These are phyloP conservation scores for Verticillium zaregamsianum DNA, from an alignment of 2,329 filamentous ascomycete species.

Conservation along the genomic window DNA sequence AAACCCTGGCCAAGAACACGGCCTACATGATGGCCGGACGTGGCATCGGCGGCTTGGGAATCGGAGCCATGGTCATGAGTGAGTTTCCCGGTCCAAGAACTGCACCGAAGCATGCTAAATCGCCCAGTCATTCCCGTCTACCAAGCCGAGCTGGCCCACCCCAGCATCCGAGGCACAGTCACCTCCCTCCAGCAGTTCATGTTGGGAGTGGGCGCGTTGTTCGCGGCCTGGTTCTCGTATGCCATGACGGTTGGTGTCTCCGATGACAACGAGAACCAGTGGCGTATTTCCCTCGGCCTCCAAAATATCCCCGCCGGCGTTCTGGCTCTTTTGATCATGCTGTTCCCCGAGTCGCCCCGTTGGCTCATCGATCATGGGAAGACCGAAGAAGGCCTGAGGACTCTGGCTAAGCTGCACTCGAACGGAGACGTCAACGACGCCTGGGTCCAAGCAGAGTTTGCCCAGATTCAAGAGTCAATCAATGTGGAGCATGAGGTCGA, in stretches of 20 bases:
- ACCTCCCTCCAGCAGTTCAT: slow-evolving; percentile 79
- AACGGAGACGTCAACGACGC: slow-evolving; percentile 61
- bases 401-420: slow-evolving; percentile 65
- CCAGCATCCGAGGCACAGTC: slow-evolving; percentile 70
- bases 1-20: slow-evolving; percentile 60
- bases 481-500: slow-evolving; percentile 62
- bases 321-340: slow-evolving; percentile 58
- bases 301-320: slow-evolving; percentile 66
- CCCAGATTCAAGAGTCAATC: slow-evolving; percentile 65
- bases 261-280: slow-evolving; percentile 18
- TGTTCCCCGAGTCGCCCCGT: slow-evolving; percentile 68
- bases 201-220: slow-evolving; percentile 70
- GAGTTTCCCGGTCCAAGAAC: background rate
- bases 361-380: slow-evolving; percentile 73
- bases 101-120: slow-evolving; percentile 34
- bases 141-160: slow-evolving; percentile 76
- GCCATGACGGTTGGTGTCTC: slow-evolving; percentile 23
- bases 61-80: slow-evolving; percentile 11
- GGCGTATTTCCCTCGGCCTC: slow-evolving; percentile 52
- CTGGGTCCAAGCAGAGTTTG: slow-evolving; percentile 70
- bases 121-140: slow-evolving; percentile 52
- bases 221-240: slow-evolving; percentile 71
- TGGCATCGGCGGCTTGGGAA: slow-evolving; percentile 60
- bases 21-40: slow-evolving; percentile 67
- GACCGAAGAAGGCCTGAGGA: slow-evolving; percentile 60